phyloP scores from a whole-genome alignment of 1,139 yeast species.

The Blastobotrys apis region DNA sequence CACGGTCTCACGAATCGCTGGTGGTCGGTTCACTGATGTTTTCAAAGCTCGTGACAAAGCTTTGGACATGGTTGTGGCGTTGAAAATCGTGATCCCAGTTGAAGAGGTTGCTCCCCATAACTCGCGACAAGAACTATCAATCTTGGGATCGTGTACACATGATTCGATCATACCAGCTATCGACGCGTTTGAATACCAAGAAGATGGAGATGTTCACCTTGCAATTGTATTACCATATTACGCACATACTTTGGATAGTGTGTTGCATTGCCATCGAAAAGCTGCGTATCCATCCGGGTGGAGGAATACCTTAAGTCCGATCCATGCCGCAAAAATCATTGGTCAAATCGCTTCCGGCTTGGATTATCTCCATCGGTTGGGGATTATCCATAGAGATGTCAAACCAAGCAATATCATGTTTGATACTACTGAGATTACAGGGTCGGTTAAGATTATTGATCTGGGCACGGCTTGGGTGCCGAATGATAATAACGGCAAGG shows the following conservation, averaged over 20 bases:
- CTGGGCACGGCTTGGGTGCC: conserved; percentile 68
- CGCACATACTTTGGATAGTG: conserved; percentile 35
- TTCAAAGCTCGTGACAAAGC: conserved; percentile 25
- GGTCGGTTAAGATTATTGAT: conserved; percentile 46
- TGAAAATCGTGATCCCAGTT: conserved; percentile 46
- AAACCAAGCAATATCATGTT: conserved; percentile 77
- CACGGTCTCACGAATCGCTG: conserved; percentile 24
- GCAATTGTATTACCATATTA: conserved; percentile 43
- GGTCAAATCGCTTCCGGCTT: conserved; percentile 48
- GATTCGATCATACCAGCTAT: conserved; percentile 30
- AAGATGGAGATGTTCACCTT: conserved; percentile 36
- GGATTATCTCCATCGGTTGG: conserved; percentile 47
- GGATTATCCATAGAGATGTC: conserved; percentile 83
- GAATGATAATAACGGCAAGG: conserved; percentile 42
- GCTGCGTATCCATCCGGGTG: conserved; percentile 32
- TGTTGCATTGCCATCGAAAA: conserved; percentile 34
- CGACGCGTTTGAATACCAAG: conserved; percentile 25
- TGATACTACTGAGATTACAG: conserved; percentile 8
- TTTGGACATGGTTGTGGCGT: conserved; percentile 34
- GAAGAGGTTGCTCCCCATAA: conserved; percentile 50
- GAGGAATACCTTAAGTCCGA: conserved; percentile 31
- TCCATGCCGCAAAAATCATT: conserved; percentile 35
- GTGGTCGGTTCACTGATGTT: conserved; percentile 38
- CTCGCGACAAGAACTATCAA: conserved; percentile 40
- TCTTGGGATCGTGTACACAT: conserved; percentile 32